A percentile compares a stretch with the other conserved stretches of the same genome.
phyloP scores from a whole-genome alignment of 495 filamentous ascomycete genomes.

The Trichocladium uniseriatum region DNA sequence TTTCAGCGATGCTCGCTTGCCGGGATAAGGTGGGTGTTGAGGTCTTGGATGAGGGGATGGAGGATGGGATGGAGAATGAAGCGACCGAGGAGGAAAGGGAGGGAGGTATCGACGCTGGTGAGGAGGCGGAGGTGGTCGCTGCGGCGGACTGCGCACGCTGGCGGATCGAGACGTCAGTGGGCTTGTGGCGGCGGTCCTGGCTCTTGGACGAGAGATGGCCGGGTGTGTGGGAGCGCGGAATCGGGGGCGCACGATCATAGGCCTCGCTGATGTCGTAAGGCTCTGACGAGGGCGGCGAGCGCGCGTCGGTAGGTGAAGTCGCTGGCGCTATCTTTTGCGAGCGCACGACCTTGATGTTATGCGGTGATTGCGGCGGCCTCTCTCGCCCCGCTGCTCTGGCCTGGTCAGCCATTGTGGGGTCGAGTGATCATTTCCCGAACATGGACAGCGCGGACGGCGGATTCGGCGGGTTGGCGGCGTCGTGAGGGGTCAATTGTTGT shows the following conservation, averaged over 20 bases:
- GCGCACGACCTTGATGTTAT: constrained; percentile 30
- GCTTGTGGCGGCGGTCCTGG: constrained; percentile 36
- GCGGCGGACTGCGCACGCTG: constrained; percentile 41
- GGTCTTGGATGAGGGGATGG: constrained; percentile 16
- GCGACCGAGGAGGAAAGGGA: constrained; percentile 13
- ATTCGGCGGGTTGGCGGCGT: not conserved
- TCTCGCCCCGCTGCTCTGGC: constrained; percentile 24
- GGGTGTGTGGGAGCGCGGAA: constrained; percentile 43
- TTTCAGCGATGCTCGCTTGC: constrained; percentile 16
- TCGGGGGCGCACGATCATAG: constrained; percentile 26
- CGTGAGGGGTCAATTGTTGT: not conserved
- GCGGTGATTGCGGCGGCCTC: constrained; percentile 24
- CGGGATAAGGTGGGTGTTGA: constrained; percentile 23
- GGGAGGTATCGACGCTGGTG: constrained; percentile 7
- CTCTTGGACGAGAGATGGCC: constrained; percentile 45
- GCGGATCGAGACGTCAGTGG: constrained; percentile 40
- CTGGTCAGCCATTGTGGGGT: constrained; percentile 31
- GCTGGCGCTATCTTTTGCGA: constrained; percentile 33
- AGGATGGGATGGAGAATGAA: constrained; percentile 21
- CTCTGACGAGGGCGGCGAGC: constrained; percentile 10
- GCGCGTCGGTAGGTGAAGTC: constrained; percentile 26
- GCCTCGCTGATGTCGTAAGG: constrained; percentile 19
- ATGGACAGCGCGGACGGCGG: constrained; percentile 9
- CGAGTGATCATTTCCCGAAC: constrained; percentile 23
- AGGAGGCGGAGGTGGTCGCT: constrained; percentile 23